Evolutionary conservation across 495 filamentous ascomycete genomes (phyloP).

Genomic region (Talaromyces thailandensis): DNA sequence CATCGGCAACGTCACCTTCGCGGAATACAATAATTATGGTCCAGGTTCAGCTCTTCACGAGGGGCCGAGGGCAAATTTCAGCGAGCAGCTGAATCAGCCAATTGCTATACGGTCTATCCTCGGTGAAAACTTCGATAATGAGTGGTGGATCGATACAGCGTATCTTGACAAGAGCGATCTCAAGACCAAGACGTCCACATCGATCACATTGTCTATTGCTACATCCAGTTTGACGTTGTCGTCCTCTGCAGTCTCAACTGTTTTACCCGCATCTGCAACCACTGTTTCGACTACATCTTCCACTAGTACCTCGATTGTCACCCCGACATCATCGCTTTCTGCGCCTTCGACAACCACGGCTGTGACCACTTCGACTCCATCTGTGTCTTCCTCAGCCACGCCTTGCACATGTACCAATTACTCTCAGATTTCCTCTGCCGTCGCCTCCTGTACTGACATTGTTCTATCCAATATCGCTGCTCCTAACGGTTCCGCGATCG

Average conservation of each 20-base stretch:
- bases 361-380: not conserved
- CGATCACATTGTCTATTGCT: not conserved
- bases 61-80: slow-evolving; percentile 1
- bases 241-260: not conserved
- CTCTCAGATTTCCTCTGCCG: slow-evolving; percentile 30
- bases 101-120: slow-evolving; percentile 2
- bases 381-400: not conserved
- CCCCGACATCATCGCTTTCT: not conserved
- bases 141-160: slow-evolving; percentile 4
- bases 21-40: slow-evolving; percentile 13
- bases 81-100: not conserved
- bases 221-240: not conserved
- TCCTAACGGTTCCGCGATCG: slow-evolving; percentile 25
- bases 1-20: slow-evolving; percentile 11
- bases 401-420: slow-evolving; percentile 21
- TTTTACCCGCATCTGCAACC: not conserved
- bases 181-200: not conserved
- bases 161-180: slow-evolving; percentile 2
- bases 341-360: not conserved
- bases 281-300: not conserved
- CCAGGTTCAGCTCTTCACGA: slow-evolving; percentile 6
- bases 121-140: not conserved
- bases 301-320: not conserved
- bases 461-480: slow-evolving; percentile 25
- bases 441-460: slow-evolving; percentile 31